These are phyloP conservation scores for Saccharomycopsis schoenii DNA, from an alignment of 805 yeast species.

Conservation along the genomic window DNA sequence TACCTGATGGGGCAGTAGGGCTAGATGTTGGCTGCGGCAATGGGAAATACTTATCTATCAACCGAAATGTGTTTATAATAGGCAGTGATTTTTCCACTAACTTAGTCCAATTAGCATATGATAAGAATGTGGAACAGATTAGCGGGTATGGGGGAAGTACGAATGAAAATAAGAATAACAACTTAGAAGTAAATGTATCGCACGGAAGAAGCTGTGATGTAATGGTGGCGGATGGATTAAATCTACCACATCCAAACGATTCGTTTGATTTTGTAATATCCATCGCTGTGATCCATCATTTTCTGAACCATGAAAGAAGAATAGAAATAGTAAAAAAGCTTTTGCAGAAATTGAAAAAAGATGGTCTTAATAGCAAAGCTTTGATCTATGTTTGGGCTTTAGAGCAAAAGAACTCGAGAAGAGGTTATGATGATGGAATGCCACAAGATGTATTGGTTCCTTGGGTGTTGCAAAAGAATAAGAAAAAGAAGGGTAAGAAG, in stretches of 20 bases:
- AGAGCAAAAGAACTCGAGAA: conserved; percentile 77
- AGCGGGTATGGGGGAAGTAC: neutral
- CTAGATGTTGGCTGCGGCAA: conserved; percentile 96
- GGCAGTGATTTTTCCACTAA: conserved; percentile 74
- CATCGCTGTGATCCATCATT: conserved; percentile 93
- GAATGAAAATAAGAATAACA: conserved; percentile 14
- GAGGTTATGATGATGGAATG: conserved; percentile 88
- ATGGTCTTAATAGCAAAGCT: conserved; percentile 45
- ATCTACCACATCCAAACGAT: conserved; percentile 42
- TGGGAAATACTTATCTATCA: conserved; percentile 79
- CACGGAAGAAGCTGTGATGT: conserved; percentile 35
- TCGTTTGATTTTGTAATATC: conserved; percentile 80
- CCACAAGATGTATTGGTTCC: conserved; percentile 93
- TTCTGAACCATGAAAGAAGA: conserved; percentile 76
- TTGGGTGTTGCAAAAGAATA: conserved; percentile 67
- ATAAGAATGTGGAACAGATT: conserved; percentile 22
- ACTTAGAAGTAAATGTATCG: neutral
- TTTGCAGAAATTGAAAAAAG: conserved; percentile 42
- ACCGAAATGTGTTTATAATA: conserved; percentile 54
- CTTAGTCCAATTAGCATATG: conserved; percentile 51
- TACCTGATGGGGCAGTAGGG: conserved; percentile 54
- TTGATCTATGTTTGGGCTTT: conserved; percentile 94
- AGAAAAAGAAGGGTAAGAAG: conserved; percentile 27
- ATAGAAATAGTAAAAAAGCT: conserved; percentile 65
- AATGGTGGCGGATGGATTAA: conserved; percentile 73